Evolutionary conservation across 2,329 filamentous ascomycete species (phyloP).

Genomic region (Colletotrichum orchidophilum): DNA sequence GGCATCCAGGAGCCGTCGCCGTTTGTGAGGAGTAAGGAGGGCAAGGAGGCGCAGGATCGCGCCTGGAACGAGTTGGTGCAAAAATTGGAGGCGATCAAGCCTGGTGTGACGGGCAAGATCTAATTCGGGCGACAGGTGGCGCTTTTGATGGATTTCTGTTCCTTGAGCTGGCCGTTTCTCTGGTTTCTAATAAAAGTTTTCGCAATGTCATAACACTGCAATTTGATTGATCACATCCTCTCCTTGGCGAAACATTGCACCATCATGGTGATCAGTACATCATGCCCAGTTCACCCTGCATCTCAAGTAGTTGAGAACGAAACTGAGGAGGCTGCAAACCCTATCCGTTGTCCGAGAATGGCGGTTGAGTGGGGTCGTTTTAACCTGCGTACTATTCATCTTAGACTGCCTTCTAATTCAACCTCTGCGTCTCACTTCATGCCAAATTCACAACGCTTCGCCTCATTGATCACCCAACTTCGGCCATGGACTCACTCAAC

Average conservation of each 20-base stretch:
- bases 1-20: slow-evolving; percentile 40
- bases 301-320: neutral
- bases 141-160: neutral
- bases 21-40: slow-evolving; percentile 52
- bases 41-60: slow-evolving; percentile 45
- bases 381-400: neutral
- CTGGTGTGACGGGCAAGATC: slow-evolving; percentile 40
- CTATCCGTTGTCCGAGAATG: neutral
- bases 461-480: neutral
- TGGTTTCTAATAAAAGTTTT: neutral
- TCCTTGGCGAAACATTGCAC: neutral
- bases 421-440: neutral
- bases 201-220: neutral
- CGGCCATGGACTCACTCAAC: neutral
- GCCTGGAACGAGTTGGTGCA: slow-evolving; percentile 54
- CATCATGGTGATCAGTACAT: neutral
- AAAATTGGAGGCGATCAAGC: slow-evolving; percentile 52
- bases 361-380: neutral
- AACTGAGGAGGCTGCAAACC: neutral
- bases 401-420: neutral
- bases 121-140: neutral
- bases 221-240: neutral
- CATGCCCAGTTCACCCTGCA: neutral
- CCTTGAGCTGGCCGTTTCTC: neutral
- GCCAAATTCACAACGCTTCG: neutral